Percentiles rank a stretch among this genome's conserved stretches.
Evolutionary conservation across 1,284 basidiomycete species (phyloP).

Genomic region (Apiotrichum domesticum): DNA sequence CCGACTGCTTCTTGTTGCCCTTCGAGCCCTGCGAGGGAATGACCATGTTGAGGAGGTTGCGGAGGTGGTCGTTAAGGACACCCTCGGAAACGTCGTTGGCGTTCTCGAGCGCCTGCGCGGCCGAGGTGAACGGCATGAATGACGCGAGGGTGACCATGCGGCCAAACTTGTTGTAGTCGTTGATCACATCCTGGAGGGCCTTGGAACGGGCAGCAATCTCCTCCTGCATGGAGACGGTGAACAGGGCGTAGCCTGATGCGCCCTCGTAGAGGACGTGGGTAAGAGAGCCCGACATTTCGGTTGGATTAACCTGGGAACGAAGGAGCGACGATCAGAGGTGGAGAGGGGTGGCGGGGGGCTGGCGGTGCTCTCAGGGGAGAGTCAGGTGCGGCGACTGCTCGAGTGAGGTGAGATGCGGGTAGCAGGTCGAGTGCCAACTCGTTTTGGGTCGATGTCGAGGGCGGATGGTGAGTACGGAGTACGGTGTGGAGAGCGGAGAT

Average conservation of each 20-base stretch:
- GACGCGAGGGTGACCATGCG: constrained; percentile 91
- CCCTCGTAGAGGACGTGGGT: constrained; percentile 93
- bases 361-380: too few relatives aligned
- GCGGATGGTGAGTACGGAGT: too few relatives aligned
- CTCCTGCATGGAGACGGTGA: constrained; percentile 82
- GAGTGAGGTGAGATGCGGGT: too few relatives aligned
- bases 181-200: constrained; percentile 77
- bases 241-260: constrained; percentile 91
- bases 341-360: too few relatives aligned
- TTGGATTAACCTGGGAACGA: too few relatives aligned
- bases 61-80: constrained; percentile 82
- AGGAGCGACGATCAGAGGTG: too few relatives aligned
- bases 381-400: too few relatives aligned
- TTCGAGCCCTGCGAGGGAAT: constrained; percentile 56
- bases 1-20: constrained; percentile 61
- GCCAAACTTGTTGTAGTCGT: constrained; percentile 81
- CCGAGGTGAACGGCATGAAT: constrained; percentile 92
- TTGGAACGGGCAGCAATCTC: constrained; percentile 79
- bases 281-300: constrained; percentile 46
- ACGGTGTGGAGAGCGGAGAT: too few relatives aligned
- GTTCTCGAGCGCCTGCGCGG: constrained; percentile 93
- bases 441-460: too few relatives aligned
- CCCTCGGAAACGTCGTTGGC: constrained; percentile 96
- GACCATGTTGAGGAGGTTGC: constrained; percentile 81
- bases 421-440: too few relatives aligned